These are phyloP conservation scores for Brasenia schreberi DNA, from an alignment of 164 flowering plant genomes.

Conservation along the genomic window DNA sequence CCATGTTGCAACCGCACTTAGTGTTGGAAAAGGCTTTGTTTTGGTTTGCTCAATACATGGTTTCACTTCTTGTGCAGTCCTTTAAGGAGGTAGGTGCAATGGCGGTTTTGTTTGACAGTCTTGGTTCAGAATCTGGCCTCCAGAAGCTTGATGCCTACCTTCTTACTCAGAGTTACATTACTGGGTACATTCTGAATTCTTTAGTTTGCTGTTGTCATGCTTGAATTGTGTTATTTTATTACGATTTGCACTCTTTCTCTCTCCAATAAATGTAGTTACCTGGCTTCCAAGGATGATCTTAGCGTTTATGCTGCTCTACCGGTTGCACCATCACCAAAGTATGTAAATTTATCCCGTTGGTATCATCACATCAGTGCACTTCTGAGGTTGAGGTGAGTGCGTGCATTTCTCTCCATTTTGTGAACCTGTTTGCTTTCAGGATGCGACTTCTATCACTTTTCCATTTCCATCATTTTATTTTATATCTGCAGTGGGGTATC, in stretches of 20 bases:
- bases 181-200: constrained; percentile 37
- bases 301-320: constrained; percentile 52
- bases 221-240: neutral
- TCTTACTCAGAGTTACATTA: constrained; percentile 56
- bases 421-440: neutral
- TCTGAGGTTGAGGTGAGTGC: constrained; percentile 68
- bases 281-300: constrained; percentile 89
- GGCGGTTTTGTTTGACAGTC: constrained; percentile 48
- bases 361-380: constrained; percentile 75
- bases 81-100: constrained; percentile 10
- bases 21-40: too few relatives aligned
- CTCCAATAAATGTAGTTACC: constrained; percentile 31
- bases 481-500: constrained; percentile 55
- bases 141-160: constrained; percentile 72
- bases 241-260: neutral
- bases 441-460: neutral
- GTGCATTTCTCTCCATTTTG: neutral
- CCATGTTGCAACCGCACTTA: too few relatives aligned
- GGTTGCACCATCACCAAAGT: constrained; percentile 39
- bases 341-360: constrained; percentile 71
- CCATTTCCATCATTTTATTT: neutral
- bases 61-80: too few relatives aligned
- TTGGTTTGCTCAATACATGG: too few relatives aligned
- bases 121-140: constrained; percentile 38
- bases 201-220: neutral